Conservation (phyloP, 345 rosid species). For the Leavenworthia alabamica region DNA sequence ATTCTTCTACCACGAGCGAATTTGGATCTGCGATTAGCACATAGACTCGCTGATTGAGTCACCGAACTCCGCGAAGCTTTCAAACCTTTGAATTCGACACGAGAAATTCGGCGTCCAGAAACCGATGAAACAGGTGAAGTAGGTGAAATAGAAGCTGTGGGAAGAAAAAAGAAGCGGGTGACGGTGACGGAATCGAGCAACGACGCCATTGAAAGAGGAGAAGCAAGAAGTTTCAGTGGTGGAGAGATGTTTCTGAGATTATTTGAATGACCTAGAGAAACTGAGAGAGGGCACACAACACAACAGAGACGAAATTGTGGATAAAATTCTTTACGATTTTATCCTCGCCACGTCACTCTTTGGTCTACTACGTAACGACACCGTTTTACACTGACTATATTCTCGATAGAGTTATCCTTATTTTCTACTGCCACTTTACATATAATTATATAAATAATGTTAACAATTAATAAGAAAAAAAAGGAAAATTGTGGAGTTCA, state of each 20-base stretch:
- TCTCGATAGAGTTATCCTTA: no score
- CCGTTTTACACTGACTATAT: background rate
- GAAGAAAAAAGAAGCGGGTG: slow-evolving; percentile 24
- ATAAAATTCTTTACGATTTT: background rate
- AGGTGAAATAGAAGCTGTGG: no score
- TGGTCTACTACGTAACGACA: background rate
- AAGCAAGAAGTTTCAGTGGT: background rate
- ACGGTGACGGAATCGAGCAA: slow-evolving; percentile 32
- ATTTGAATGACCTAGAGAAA: slow-evolving; percentile 10
- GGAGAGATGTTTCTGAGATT: background rate
- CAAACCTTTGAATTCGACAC: slow-evolving; percentile 20
- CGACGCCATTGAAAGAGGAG: slow-evolving; percentile 32
- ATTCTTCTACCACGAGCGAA: slow-evolving; percentile 16
- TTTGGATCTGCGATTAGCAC: background rate
- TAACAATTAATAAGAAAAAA: no score
- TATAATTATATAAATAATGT: no score
- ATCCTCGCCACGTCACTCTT: background rate
- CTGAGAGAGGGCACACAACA: no score
- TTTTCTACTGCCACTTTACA: no score
- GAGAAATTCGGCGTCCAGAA: slow-evolving; percentile 17
- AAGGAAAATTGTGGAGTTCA: no score
- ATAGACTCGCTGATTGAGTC: slow-evolving; percentile 7
- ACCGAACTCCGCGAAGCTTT: slow-evolving; percentile 18
- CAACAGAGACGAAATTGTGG: background rate
- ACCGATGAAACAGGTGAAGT: background rate